phyloP scores from a whole-genome alignment of 331 rosid genomes.

The Spiraea crenata region DNA sequence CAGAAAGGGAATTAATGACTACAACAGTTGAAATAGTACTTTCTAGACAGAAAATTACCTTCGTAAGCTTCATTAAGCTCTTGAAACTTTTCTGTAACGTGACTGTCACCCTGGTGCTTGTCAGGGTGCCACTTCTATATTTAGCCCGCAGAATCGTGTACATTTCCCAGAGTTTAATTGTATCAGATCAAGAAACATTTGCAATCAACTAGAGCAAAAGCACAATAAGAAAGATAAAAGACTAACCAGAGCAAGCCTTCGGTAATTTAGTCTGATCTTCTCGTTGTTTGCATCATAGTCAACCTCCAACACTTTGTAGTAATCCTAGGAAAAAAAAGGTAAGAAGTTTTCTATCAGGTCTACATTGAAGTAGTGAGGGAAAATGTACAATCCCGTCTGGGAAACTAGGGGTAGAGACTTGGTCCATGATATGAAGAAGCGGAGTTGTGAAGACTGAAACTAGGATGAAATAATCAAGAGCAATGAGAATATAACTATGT shows the following conservation, averaged over 20 bases:
- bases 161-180: slow-evolving; percentile 15
- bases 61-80: slow-evolving; percentile 79
- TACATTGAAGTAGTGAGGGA: slow-evolving; percentile 12
- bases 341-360: slow-evolving; percentile 17
- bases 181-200: slow-evolving; percentile 1
- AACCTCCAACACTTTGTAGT: slow-evolving; percentile 80
- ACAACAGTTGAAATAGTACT: slow-evolving; percentile 14
- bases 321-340: slow-evolving; percentile 56
- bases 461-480: background rate
- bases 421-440: background rate
- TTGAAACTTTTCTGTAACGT: slow-evolving; percentile 73
- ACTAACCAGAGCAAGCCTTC: slow-evolving; percentile 81
- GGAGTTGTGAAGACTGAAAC: background rate
- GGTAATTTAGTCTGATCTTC: slow-evolving; percentile 62
- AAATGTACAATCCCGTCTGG: slow-evolving; percentile 3
- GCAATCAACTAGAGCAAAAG: slow-evolving; percentile 10
- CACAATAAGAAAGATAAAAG: slow-evolving; percentile 15
- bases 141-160: slow-evolving; percentile 29
- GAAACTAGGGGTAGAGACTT: background rate
- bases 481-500: background rate
- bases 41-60: slow-evolving; percentile 41
- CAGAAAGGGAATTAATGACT: background rate
- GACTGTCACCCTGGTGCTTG: slow-evolving; percentile 58
- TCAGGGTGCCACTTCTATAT: slow-evolving; percentile 89
- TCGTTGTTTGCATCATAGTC: slow-evolving; percentile 82